Evolutionary conservation across 108 stramenopile genomes (phyloP), one percentile per base, ranked within the genome.

Genomic region (Skeletonema grethae): DNA sequence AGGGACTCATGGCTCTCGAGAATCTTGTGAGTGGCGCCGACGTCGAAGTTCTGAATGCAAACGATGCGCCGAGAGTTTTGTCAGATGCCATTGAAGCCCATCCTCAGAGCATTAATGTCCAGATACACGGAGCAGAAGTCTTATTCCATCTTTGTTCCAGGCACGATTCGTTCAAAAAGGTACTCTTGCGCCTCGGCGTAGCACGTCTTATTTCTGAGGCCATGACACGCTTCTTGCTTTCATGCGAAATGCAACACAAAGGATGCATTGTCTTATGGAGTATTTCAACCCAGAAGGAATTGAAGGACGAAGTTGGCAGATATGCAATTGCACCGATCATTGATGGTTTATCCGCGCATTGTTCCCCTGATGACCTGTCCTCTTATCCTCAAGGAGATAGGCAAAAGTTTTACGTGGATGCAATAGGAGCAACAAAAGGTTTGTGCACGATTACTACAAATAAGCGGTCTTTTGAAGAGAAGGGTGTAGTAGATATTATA

Each of bases 1-100:
- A 72, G 57, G 78, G 71, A 4, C 38, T 79, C 31, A 43, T 56
- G 29, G 57, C 78, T 34, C 67, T 79, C 13, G 43, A 71, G 12
- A 79, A 79, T 53, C 67, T 79, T 10, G 57, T 79, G 25, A 72
- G 61, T 68, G 72, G 71, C 7, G 60, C 70, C 5, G 67, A 72
- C 58, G 46, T 70, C 10, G 78, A 72, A 24, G 38, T 79, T 31
- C 63, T 79, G 7, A 24, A 57, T 18, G 67, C 32, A 1, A n/a
- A 57, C 28, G 38, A 57, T 28, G 15, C 56, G 18, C 56, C 67
- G 16, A 38, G 1, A 20, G 63, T 68, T 5, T 58, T 57, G 38
- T 1, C 58, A 0, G 10, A 20, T 16, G 67, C 57, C 8, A 58
- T 58, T 25, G 38, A 57, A 10, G 2, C 11, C 6, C 24, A 57